Percentiles rank a stretch among this genome's conserved stretches.
These are phyloP conservation scores for Globisporangium parvum DNA, from an alignment of 352 stramenopile species.

Conservation along the genomic window DNA sequence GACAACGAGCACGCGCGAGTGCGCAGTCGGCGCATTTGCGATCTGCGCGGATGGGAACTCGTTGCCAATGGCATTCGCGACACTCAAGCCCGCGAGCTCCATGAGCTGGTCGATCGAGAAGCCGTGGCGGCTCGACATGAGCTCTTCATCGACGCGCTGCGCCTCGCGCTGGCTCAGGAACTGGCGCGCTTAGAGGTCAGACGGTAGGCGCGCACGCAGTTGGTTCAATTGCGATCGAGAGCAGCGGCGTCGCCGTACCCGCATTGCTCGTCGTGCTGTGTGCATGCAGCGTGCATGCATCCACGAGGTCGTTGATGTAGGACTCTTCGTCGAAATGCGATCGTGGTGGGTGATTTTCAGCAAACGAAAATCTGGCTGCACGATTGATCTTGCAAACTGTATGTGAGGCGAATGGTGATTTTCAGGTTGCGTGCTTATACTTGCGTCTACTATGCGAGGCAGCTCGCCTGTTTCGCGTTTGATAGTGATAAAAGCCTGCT, in stretches of 20 bases:
- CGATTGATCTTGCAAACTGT: too few species aligned
- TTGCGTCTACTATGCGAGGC: too few species aligned
- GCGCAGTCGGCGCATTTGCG: background rate
- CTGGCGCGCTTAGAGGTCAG: constrained; percentile 17
- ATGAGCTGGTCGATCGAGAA: constrained; percentile 98
- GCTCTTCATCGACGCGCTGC: constrained; percentile 83
- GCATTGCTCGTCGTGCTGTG: constrained; percentile 6
- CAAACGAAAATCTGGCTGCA: too few species aligned
- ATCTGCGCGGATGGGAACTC: constrained; percentile 28
- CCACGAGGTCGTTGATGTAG: background rate
- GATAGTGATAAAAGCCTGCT: too few species aligned
- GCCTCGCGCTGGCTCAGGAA: constrained; percentile 68
- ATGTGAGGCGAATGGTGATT: too few species aligned
- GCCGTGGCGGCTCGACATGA: constrained; percentile 83
- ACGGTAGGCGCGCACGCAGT: background rate
- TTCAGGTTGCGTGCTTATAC: too few species aligned
- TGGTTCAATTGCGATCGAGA: background rate
- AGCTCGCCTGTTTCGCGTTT: too few species aligned
- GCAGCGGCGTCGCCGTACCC: background rate
- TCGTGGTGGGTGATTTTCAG: too few species aligned
- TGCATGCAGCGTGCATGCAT: constrained; percentile 8
- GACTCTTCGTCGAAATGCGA: too few species aligned
- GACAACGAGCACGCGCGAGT: constrained; percentile 86
- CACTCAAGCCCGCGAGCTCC: constrained; percentile 96
- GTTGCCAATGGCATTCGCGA: constrained; percentile 88